These are phyloP conservation scores for Eimeria zaria DNA, from an alignment of 169 alveolate species.

Conservation along the genomic window DNA sequence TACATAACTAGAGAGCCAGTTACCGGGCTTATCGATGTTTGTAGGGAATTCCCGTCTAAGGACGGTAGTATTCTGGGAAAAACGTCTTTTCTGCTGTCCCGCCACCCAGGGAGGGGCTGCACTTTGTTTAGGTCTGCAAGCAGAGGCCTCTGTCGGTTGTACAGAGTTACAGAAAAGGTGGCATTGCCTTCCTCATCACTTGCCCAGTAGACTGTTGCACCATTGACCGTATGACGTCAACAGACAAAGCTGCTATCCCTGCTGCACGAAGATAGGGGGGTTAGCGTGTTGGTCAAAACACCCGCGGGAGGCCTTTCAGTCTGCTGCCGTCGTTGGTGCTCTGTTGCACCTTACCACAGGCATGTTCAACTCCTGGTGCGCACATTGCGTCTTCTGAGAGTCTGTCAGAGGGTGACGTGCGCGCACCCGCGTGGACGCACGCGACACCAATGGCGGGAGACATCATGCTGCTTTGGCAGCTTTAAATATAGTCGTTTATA, in stretches of 20 bases:
- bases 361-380: neutral
- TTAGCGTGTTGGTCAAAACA: neutral
- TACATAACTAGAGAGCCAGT: neutral
- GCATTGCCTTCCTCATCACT: neutral
- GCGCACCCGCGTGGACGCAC: constrained; percentile 63
- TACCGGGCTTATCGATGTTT: neutral
- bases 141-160: neutral
- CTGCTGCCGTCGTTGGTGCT: constrained; percentile 26
- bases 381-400: neutral
- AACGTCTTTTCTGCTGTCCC: constrained; percentile 15
- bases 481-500: constrained; percentile 15
- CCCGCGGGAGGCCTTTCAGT: neutral
- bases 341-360: constrained; percentile 27
- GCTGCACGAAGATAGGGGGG: constrained; percentile 43
- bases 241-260: constrained; percentile 2
- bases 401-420: constrained; percentile 9
- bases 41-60: constrained; percentile 55
- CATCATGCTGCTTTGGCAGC: constrained; percentile 61
- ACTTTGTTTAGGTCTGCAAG: constrained; percentile 1
- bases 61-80: constrained; percentile 28
- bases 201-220: constrained; percentile 18
- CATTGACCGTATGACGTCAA: constrained; percentile 27
- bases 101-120: neutral
- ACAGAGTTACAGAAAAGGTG: neutral
- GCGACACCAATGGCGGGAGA: constrained; percentile 34